These are phyloP conservation scores for Quambalaria eucalypti DNA, from an alignment of 1,284 basidiomycete genomes.

Conservation along the genomic window DNA sequence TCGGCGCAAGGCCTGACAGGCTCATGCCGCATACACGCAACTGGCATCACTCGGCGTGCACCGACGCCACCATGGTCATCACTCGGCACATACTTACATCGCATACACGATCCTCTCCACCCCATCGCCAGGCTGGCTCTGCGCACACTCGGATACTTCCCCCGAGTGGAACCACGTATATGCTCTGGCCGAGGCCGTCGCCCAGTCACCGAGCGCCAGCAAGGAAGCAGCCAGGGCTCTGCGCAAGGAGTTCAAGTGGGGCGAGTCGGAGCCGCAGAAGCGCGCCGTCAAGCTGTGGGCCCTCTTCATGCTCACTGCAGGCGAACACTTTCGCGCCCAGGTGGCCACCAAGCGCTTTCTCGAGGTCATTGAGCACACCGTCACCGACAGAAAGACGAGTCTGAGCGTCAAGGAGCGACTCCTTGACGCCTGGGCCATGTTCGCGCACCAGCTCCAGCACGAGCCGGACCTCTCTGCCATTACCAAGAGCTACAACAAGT, in stretches of 20 bases:
- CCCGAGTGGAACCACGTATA: slow-evolving; percentile 26
- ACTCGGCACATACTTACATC: too few species aligned
- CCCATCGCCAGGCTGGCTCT: slow-evolving; percentile 17
- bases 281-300: slow-evolving; percentile 33
- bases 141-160: slow-evolving; percentile 10
- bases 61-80: too few species aligned
- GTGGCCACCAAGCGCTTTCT: slow-evolving; percentile 35
- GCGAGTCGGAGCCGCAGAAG: slow-evolving; percentile 15
- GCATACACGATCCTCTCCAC: background rate
- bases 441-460: slow-evolving; percentile 29
- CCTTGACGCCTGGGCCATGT: slow-evolving; percentile 26
- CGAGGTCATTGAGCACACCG: slow-evolving; percentile 27
- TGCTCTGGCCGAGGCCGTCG: slow-evolving; percentile 16
- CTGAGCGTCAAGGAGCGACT: slow-evolving; percentile 29
- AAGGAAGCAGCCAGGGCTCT: slow-evolving; percentile 37
- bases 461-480: slow-evolving; percentile 22
- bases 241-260: slow-evolving; percentile 37
- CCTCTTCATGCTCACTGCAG: slow-evolving; percentile 25
- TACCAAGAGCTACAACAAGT: slow-evolving; percentile 37
- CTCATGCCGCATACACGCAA: too few species aligned
- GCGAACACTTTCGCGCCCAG: slow-evolving; percentile 30
- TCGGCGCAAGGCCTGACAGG: too few species aligned
- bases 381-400: slow-evolving; percentile 24
- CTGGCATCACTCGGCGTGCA: too few species aligned
- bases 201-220: slow-evolving; percentile 25